Conservation (phyloP, 176 grass and related monocot genomes). For the Zizania latifolia region DNA sequence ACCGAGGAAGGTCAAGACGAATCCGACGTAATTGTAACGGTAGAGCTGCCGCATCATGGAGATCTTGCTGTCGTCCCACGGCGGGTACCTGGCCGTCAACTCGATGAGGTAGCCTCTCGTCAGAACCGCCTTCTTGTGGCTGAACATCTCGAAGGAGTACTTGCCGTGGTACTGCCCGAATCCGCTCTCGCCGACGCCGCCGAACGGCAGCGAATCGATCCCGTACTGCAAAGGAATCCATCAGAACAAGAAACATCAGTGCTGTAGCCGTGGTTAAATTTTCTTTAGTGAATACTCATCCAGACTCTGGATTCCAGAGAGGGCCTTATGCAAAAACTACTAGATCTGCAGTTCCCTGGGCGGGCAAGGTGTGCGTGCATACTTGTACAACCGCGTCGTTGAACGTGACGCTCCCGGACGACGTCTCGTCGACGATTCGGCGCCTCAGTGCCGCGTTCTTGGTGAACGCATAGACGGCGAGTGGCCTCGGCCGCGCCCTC, state of each 20-base stretch:
- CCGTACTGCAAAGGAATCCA: constrained; percentile 35
- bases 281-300: too few relatives aligned
- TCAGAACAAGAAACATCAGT: neutral
- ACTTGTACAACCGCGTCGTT: constrained; percentile 85
- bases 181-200: constrained; percentile 77
- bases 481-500: constrained; percentile 58
- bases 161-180: constrained; percentile 91
- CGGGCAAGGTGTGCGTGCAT: neutral
- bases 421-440: constrained; percentile 67
- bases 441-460: constrained; percentile 31
- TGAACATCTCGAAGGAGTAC: constrained; percentile 92
- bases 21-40: constrained; percentile 49
- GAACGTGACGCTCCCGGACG: constrained; percentile 69
- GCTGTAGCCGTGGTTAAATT: neutral
- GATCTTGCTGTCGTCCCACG: constrained; percentile 72
- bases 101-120: constrained; percentile 64
- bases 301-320: too few relatives aligned
- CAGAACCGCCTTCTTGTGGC: constrained; percentile 71
- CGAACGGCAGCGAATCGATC: constrained; percentile 71
- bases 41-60: constrained; percentile 53
- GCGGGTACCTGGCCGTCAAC: constrained; percentile 62
- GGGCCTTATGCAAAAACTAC: too few relatives aligned
- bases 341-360: too few relatives aligned
- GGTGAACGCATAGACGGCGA: constrained; percentile 85
- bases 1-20: constrained; percentile 57